Evolutionary conservation across 805 yeast species (phyloP).

Genomic region (Torulaspora indica): DNA sequence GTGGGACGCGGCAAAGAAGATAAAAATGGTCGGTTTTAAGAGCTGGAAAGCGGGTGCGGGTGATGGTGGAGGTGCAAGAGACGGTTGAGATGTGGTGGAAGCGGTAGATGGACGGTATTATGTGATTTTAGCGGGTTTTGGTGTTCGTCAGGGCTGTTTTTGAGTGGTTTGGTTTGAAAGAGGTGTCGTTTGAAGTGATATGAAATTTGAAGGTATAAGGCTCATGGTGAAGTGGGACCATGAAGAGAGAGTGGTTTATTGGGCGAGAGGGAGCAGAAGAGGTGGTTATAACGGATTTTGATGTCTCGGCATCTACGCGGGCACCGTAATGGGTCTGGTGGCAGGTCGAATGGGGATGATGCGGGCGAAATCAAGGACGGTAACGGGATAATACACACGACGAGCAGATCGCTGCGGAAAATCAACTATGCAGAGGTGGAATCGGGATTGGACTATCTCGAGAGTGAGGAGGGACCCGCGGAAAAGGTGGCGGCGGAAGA

Average conservation of each 20-base stretch:
- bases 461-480: conserved; percentile 20
- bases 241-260: background rate
- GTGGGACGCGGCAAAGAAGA: too few relatives aligned
- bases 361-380: conserved; percentile 27
- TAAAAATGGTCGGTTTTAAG: too few relatives aligned
- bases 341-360: conserved; percentile 12
- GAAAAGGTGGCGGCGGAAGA: conserved; percentile 6
- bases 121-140: too few relatives aligned
- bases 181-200: too few relatives aligned
- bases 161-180: too few relatives aligned
- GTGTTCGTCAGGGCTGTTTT: too few relatives aligned
- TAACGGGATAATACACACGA: conserved; percentile 30
- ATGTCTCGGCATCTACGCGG: conserved; percentile 18
- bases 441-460: conserved; percentile 31
- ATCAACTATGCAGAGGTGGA: conserved; percentile 38
- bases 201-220: too few relatives aligned
- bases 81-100: too few relatives aligned
- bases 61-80: too few relatives aligned
- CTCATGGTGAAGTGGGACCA: too few relatives aligned
- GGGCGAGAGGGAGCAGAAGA: background rate
- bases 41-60: too few relatives aligned
- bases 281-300: background rate
- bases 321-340: conserved; percentile 12
- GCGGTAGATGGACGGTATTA: too few relatives aligned
- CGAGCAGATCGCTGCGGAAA: conserved; percentile 34